Evolutionary conservation across 2,329 filamentous ascomycete species (phyloP).

Genomic region (Fusarium sp.): DNA sequence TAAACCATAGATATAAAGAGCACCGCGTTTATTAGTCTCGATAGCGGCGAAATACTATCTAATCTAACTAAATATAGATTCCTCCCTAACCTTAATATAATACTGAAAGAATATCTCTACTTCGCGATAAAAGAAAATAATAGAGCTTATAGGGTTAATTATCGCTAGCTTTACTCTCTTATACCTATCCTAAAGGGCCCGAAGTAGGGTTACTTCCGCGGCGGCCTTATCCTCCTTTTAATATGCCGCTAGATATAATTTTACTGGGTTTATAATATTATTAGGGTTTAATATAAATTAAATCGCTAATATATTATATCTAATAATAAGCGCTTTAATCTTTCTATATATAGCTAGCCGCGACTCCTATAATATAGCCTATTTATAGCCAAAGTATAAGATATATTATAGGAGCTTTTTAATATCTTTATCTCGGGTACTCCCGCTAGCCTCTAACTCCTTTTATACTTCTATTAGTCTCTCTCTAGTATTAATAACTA

Average conservation of each 20-base stretch:
- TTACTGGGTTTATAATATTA: slow-evolving; percentile 12
- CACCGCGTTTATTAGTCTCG: background rate
- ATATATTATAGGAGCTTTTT: slow-evolving; percentile 10
- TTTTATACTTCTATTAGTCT: background rate
- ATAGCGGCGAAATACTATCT: background rate
- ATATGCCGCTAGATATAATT: background rate
- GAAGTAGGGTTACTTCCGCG: background rate
- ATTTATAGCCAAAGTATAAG: slow-evolving; percentile 3
- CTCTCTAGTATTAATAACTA: background rate
- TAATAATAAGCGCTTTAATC: slow-evolving; percentile 16
- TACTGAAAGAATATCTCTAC: background rate
- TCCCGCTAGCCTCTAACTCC: background rate
- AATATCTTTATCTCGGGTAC: slow-evolving; percentile 2
- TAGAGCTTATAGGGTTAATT: slow-evolving; percentile 1
- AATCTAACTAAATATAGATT: background rate
- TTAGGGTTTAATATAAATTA: slow-evolving; percentile 26
- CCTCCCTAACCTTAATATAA: background rate
- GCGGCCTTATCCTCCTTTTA: background rate
- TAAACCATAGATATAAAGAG: background rate
- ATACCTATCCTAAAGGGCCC: slow-evolving; percentile 8
- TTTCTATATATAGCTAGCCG: slow-evolving; percentile 5
- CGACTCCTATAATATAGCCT: slow-evolving; percentile 8
- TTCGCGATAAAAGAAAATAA: slow-evolving; percentile 2
- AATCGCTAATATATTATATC: slow-evolving; percentile 14
- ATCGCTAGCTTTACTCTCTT: slow-evolving; percentile 5